Evolutionary conservation across 2,329 filamentous ascomycete genomes (phyloP), one percentile per base, ranked within the genome.

Genomic region (Penicillium sp.): DNA sequence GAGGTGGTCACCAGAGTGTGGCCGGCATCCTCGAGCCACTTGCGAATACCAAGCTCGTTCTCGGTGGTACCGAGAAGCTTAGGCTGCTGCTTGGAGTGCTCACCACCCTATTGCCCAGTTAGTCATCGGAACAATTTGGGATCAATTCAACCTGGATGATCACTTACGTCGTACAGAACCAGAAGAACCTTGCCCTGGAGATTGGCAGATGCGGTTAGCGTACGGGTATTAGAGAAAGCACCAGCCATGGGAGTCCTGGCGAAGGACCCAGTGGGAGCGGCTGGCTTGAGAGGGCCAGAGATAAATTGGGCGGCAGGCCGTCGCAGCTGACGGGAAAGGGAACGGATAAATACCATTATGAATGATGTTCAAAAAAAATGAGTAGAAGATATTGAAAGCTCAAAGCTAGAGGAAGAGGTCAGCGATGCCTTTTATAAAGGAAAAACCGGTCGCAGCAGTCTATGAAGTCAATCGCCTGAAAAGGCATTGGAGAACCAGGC

Each of bases 1-100:
- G 92, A 96, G 61, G 94, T 99, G 68, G 94, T 99, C 65, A 99
- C 84, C 56, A 99, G 85, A 59, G 90, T 95, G 85, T 99, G 94
- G 68, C 94, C 94, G 75, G 95, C 88, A 57, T 93, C 90, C 82
- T 97, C 94, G 65, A 99, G 87, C 93, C 94, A 99, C 79, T 95
- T 92, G 72, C 94, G 86, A 72, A 99, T 82, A 66, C 94, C 94
- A 57, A 99, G 90, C 84, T 99, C 94, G 77, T 97, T 97, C 84
- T 99, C 91, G 42, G 91, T 97, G 59, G 94, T 96, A 69, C 94
- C 94, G 68, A 97, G 86, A 66, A 99, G 84, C 68, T 84, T 84
- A 60, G 92, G 91, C 74, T 95, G 91, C 71, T 97, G 83, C 77
- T 89, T 80, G 79, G 92, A 91, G 81, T 96, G 91, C 80, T 91